These are phyloP conservation scores for Annona squamosa DNA, from an alignment of 164 flowering plant genomes.

Conservation along the genomic window DNA sequence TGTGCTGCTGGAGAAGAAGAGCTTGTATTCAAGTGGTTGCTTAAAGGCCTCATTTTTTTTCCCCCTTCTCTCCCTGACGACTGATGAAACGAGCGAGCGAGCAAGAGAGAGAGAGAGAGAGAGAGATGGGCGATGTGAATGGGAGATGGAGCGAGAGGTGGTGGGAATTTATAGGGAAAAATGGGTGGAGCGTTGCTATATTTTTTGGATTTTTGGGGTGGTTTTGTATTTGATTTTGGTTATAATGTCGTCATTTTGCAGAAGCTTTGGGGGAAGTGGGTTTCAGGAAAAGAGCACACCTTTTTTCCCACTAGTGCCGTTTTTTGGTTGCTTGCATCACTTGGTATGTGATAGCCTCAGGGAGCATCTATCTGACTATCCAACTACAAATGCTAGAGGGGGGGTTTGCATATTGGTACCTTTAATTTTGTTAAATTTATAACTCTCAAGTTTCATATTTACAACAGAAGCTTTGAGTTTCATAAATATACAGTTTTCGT, in stretches of 20 bases:
- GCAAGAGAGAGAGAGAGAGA: background rate
- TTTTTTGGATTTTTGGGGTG: background rate
- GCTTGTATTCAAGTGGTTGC: slow-evolving; percentile 8
- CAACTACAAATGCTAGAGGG: no score
- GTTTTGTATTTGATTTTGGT: slow-evolving; percentile 9
- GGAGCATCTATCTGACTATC: background rate
- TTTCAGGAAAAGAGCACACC: background rate
- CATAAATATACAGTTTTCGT: no score
- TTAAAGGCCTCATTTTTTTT: slow-evolving; percentile 26
- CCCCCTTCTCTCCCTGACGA: no score
- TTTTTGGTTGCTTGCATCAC: slow-evolving; percentile 4
- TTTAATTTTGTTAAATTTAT: no score
- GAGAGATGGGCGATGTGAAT: slow-evolving; percentile 6
- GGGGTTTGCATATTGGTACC: no score
- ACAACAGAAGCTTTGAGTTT: no score
- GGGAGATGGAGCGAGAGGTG: slow-evolving; percentile 7
- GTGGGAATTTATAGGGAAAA: slow-evolving; percentile 17
- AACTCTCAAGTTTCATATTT: no score
- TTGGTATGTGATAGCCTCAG: background rate
- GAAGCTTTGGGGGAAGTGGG: slow-evolving; percentile 4
- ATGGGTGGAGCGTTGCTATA: background rate
- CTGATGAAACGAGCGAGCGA: slow-evolving; percentile 2
- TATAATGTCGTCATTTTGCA: slow-evolving; percentile 23
- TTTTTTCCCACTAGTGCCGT: background rate
- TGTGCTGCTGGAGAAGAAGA: background rate